Evolutionary conservation across 1,139 yeast genomes (phyloP).

Genomic region (Pichia inconspicua): DNA sequence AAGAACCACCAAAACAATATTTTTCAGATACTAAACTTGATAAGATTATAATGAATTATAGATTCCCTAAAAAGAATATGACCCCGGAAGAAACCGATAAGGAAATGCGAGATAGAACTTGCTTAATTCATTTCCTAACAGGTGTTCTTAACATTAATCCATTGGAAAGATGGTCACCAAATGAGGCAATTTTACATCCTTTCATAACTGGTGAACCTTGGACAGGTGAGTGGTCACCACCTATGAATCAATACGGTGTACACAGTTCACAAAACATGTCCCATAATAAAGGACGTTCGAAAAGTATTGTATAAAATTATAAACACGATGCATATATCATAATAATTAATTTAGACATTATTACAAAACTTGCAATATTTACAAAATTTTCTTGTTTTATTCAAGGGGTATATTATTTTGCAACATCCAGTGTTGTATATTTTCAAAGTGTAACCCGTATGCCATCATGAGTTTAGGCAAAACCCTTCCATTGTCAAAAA

Average conservation of each 20-base stretch:
- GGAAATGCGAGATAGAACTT: constrained; percentile 65
- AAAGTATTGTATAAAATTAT: constrained; percentile 11
- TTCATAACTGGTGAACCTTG: constrained; percentile 55
- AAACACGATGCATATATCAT: background rate
- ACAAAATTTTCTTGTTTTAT: too few relatives aligned
- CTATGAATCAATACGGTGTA: constrained; percentile 27
- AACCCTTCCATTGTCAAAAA: background rate
- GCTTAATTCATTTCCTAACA: constrained; percentile 67
- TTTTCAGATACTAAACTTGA: constrained; percentile 65
- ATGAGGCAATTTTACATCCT: constrained; percentile 89
- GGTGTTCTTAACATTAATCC: constrained; percentile 84
- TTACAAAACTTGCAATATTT: too few relatives aligned
- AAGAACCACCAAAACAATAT: constrained; percentile 78
- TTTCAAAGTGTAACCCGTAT: background rate
- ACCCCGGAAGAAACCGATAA: constrained; percentile 47
- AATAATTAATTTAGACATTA: background rate
- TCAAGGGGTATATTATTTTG: too few relatives aligned
- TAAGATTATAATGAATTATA: constrained; percentile 72
- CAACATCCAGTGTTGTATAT: background rate
- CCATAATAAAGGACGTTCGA: constrained; percentile 12
- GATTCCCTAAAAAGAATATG: constrained; percentile 66
- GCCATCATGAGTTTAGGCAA: background rate
- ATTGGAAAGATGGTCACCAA: constrained; percentile 92
- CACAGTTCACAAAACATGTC: background rate
- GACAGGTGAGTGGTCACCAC: constrained; percentile 41